Evolutionary conservation across 2,329 filamentous ascomycete genomes (phyloP).

Genomic region (Diaporthe citrichinensis): DNA sequence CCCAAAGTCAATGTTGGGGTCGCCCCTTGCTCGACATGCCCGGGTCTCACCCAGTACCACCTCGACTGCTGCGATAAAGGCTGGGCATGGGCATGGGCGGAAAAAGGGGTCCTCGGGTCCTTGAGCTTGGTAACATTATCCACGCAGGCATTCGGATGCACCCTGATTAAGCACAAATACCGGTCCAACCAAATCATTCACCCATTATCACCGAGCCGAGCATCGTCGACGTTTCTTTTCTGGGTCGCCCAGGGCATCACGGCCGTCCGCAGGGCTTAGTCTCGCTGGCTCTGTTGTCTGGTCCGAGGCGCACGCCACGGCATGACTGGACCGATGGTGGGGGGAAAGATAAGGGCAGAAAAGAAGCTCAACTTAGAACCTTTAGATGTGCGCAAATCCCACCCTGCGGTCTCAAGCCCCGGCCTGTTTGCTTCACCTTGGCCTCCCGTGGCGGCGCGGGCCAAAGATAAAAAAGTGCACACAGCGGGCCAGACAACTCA

Average conservation of each 20-base stretch:
- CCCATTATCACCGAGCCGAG: conserved; percentile 1
- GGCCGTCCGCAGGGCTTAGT: conserved; percentile 32
- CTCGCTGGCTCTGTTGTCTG: conserved; percentile 2
- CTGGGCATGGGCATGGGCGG: background rate
- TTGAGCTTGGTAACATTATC: background rate
- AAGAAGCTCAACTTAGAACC: conserved; percentile 7
- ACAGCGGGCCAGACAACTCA: conserved; percentile 11
- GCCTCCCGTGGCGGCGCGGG: conserved; percentile 12
- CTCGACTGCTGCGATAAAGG: background rate
- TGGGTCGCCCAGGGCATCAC: background rate
- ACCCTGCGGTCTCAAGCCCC: conserved; percentile 31
- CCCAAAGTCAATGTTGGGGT: conserved; percentile 14
- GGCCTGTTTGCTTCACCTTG: conserved; percentile 20
- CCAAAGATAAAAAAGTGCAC: conserved; percentile 1
- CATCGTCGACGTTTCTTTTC: conserved; percentile 3
- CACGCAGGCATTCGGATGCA: background rate
- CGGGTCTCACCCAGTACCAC: conserved; percentile 21
- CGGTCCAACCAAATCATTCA: conserved; percentile 3
- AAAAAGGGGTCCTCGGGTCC: conserved; percentile 7
- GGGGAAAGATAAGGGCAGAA: conserved; percentile 38
- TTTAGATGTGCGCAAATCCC: conserved; percentile 16
- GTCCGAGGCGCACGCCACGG: background rate
- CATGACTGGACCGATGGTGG: conserved; percentile 33
- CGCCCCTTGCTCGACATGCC: conserved; percentile 13
- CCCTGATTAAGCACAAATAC: conserved; percentile 21